These are phyloP conservation scores for Trametes cubensis DNA, from an alignment of 768 basidiomycete species.

Conservation along the genomic window DNA sequence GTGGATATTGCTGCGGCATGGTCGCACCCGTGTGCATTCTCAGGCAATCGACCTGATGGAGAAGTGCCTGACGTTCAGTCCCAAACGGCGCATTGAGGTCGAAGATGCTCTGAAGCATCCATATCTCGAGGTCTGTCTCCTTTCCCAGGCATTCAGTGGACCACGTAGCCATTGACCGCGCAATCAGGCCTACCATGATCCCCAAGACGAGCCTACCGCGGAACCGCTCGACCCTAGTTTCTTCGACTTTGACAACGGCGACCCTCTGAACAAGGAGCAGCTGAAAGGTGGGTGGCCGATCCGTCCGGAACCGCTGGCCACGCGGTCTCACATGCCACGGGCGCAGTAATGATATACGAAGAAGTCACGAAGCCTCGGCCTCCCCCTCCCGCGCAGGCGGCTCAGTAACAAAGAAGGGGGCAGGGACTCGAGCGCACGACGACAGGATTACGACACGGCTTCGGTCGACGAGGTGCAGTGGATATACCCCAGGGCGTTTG, in stretches of 20 bases:
- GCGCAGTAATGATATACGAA: slow-evolving; percentile 37
- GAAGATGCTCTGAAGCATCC: slow-evolving; percentile 88
- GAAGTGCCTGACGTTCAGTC: slow-evolving; percentile 81
- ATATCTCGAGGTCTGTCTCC: slow-evolving; percentile 68
- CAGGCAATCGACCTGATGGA: slow-evolving; percentile 79
- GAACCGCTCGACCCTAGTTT: slow-evolving; percentile 73
- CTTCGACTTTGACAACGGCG: slow-evolving; percentile 81
- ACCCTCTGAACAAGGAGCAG: slow-evolving; percentile 64
- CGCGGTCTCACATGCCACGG: not conserved
- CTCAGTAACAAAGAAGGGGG: slow-evolving; percentile 1
- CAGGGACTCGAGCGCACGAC: too few species aligned
- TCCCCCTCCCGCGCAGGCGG: slow-evolving; percentile 1
- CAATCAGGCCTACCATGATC: slow-evolving; percentile 80
- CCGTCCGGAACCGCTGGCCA: not conserved
- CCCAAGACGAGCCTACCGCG: slow-evolving; percentile 86
- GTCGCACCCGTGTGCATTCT: slow-evolving; percentile 29
- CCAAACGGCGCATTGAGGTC: slow-evolving; percentile 85
- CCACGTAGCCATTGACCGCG: not conserved
- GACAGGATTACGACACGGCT: not conserved
- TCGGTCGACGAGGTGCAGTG: not conserved
- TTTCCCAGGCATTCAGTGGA: not conserved
- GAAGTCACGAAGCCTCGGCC: slow-evolving; percentile 35
- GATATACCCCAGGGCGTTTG: slow-evolving; percentile 11
- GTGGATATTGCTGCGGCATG: not conserved
- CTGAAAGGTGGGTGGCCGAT: slow-evolving; percentile 55